Evolutionary conservation across 208 protist species (phyloP).

Genomic region (Trypanosoma vivax): DNA sequence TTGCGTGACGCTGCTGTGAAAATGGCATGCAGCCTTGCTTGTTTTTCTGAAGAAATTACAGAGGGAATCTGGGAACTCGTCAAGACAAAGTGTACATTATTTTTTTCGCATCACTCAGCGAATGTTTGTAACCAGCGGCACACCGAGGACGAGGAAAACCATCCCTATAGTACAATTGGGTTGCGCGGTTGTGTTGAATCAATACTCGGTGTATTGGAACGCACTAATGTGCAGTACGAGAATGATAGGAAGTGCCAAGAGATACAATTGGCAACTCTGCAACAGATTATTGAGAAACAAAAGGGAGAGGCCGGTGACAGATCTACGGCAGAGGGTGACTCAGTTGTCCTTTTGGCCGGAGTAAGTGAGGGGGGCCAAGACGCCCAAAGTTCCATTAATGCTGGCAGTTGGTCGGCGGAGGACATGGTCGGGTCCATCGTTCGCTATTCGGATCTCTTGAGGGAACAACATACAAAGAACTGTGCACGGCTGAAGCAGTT

Average conservation of each 20-base stretch:
- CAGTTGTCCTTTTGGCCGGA: neutral
- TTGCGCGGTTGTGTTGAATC: neutral
- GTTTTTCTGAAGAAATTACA: neutral
- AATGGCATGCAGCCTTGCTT: neutral
- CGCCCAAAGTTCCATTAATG: neutral
- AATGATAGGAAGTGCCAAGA: neutral
- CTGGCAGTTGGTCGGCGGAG: too few species aligned
- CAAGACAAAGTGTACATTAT: neutral
- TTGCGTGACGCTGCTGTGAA: too few species aligned
- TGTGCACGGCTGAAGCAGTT: slow-evolving; percentile 23
- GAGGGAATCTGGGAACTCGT: neutral
- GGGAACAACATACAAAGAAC: slow-evolving; percentile 26
- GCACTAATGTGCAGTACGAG: neutral
- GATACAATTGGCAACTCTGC: neutral
- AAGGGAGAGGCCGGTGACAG: neutral
- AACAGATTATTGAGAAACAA: neutral
- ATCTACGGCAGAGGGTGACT: neutral
- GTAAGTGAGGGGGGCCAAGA: neutral
- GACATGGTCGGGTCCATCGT: slow-evolving; percentile 46
- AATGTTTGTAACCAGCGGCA: neutral
- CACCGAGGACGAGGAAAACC: neutral
- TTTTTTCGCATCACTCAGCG: neutral
- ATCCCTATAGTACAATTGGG: neutral
- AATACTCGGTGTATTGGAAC: neutral
- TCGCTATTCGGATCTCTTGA: slow-evolving; percentile 37